Percentiles rank a stretch among this genome's conserved stretches.
These are phyloP conservation scores for Pholiota microspora DNA, from an alignment of 768 basidiomycete species.

Conservation along the genomic window DNA sequence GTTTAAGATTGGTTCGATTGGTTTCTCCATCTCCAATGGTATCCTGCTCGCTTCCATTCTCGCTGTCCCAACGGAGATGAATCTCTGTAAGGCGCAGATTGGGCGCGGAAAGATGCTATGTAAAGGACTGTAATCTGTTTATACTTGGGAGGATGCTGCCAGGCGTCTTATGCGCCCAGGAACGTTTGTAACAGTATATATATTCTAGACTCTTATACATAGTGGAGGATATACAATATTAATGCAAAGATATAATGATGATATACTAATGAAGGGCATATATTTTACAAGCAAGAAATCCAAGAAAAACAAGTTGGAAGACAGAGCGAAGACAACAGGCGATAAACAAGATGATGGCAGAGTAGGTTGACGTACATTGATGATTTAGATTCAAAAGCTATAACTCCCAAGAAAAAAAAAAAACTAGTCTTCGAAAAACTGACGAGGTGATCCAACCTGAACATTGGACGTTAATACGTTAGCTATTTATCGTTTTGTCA, in stretches of 20 bases:
- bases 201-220: too few species aligned
- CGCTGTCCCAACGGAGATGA: slow-evolving; percentile 73
- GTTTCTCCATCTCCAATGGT: slow-evolving; percentile 80
- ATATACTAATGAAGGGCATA: too few species aligned
- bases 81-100: slow-evolving; percentile 73
- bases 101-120: slow-evolving; percentile 71
- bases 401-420: background rate
- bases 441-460: slow-evolving; percentile 44
- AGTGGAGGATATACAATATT: too few species aligned
- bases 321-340: background rate
- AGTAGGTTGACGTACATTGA: background rate
- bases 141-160: too few species aligned
- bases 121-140: slow-evolving; percentile 46
- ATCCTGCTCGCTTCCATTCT: slow-evolving; percentile 63
- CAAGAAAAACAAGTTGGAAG: too few species aligned
- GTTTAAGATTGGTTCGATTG: slow-evolving; percentile 89
- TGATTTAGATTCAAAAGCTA: background rate
- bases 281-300: background rate
- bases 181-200: too few species aligned
- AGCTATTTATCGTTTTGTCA: background rate
- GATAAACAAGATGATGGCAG: background rate
- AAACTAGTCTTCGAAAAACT: slow-evolving; percentile 35
- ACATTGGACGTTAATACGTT: background rate
- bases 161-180: too few species aligned
- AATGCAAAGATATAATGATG: background rate